phyloP scores from a whole-genome alignment of 2,329 filamentous ascomycete species.

The Rhynchosporium agropyri region DNA sequence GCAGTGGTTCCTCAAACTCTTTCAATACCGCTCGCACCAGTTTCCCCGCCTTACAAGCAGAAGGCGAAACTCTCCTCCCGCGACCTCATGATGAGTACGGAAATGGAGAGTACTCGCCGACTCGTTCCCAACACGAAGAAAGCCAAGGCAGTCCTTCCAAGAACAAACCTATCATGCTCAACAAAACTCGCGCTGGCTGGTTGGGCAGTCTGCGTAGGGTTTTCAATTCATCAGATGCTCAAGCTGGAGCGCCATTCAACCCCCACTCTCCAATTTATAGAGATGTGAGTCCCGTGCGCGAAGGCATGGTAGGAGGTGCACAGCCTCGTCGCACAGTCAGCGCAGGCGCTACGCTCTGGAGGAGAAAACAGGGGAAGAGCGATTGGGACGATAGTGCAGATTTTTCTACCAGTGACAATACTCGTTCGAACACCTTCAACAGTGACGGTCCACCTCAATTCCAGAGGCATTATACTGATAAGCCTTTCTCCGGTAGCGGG shows the following conservation, averaged over 20 bases:
- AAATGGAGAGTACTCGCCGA: constrained; percentile 29
- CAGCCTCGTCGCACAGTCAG: constrained; percentile 50
- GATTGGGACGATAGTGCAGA: constrained; percentile 51
- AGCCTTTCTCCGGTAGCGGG: not conserved
- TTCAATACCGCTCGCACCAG: constrained; percentile 41
- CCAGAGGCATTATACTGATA: constrained; percentile 11
- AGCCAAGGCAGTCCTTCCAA: constrained; percentile 58
- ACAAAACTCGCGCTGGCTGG: constrained; percentile 49
- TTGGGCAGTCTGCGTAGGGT: constrained; percentile 62
- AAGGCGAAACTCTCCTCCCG: constrained; percentile 39
- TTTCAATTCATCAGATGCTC: constrained; percentile 28
- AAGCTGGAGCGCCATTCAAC: constrained; percentile 1
- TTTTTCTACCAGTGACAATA: not conserved
- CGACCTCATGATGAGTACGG: constrained; percentile 31
- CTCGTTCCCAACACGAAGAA: constrained; percentile 21
- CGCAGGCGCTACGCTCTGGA: constrained; percentile 51
- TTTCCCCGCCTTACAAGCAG: constrained; percentile 37
- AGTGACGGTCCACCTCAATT: constrained; percentile 2
- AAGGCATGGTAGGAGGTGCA: constrained; percentile 16
- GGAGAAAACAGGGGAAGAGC: constrained; percentile 52
- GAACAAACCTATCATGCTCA: constrained; percentile 47
- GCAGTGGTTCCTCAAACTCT: constrained; percentile 32
- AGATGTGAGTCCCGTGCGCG: constrained; percentile 36
- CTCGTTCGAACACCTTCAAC: constrained; percentile 34
- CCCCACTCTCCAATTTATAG: constrained; percentile 14